Evolutionary conservation across 169 alveolate genomes (phyloP).

Genomic region (Plasmodium relictum): DNA sequence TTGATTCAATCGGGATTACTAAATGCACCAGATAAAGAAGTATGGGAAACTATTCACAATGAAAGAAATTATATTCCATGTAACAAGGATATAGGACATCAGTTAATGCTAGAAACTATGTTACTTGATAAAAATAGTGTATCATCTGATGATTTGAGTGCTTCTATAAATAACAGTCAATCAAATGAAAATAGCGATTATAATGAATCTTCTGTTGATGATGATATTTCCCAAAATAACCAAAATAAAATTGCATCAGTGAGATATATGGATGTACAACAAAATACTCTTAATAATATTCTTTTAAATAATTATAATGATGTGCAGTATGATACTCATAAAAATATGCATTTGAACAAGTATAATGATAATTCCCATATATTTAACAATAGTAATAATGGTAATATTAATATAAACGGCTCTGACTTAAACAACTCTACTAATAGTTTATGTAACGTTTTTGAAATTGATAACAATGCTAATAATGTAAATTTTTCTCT

Average conservation of each 20-base stretch:
- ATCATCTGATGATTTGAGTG: constrained; percentile 16
- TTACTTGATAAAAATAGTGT: constrained; percentile 57
- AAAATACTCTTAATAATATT: background rate
- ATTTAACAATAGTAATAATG: background rate
- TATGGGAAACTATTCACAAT: constrained; percentile 79
- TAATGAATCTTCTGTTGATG: background rate
- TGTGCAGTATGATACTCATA: background rate
- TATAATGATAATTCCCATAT: background rate
- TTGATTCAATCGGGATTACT: constrained; percentile 82
- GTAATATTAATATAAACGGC: background rate
- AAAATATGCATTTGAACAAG: background rate
- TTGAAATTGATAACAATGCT: constrained; percentile 2
- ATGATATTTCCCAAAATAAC: constrained; percentile 1
- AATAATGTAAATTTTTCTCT: background rate
- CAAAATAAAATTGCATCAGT: constrained; percentile 5
- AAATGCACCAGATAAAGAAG: constrained; percentile 74
- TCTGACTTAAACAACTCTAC: background rate
- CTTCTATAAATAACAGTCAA: background rate
- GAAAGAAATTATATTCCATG: constrained; percentile 84
- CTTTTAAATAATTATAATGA: background rate
- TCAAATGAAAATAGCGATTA: background rate
- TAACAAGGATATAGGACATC: constrained; percentile 85
- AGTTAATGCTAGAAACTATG: constrained; percentile 82
- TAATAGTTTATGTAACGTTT: background rate
- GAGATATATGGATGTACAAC: constrained; percentile 12